Evolutionary conservation across 371 early-diverging fungal genomes (phyloP), one percentile per base, ranked within the genome.

Genomic region (Rhizopus stolonifer): DNA sequence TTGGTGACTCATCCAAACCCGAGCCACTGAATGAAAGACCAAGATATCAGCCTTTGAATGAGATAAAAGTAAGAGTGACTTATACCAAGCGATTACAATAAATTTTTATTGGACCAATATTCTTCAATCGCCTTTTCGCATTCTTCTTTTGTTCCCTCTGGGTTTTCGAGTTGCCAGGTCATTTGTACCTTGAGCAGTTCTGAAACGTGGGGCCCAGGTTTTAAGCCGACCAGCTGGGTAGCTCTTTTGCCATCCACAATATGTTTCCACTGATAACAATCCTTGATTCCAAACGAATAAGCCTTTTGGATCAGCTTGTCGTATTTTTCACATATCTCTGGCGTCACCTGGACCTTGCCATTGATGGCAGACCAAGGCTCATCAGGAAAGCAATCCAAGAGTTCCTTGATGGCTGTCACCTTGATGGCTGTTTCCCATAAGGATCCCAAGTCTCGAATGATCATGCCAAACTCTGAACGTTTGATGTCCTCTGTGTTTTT

Each of bases 151-250:
- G 84, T 79, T 1, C 85, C 89, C 1, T 67, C 45, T 4, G 87
- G 86, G 69, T 87, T 53, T 3, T 69, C 78, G 33, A 93, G 64
- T 67, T 92, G 92, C 89, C 89, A 92, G 25, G 65, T 74, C 79
- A 92, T 86, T 46, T 90, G 72, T 3, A 59, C 48, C 8, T 74
- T 61, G 10, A 91, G 61, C 24, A 84, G 60, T 14, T 52, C 54
- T 46, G 72, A 76, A 10, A 94, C 70, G 2, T 42, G 51, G 10
- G 87, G 87, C 0, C 93, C 90, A 4, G 87, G 86, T 40, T 64
- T 72, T 23, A 90, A 72, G 3, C 80, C 79, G 15, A 91, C 64
- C 4, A 87, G 24, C 15, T 58, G 53, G 0, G 81, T 70, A 0
- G 84, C 77, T 17, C 77, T 66, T 34, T 83, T 82, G 26, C 94